Conservation (phyloP, 2,329 filamentous ascomycete genomes). For the Aspergillus calidoustus region DNA sequence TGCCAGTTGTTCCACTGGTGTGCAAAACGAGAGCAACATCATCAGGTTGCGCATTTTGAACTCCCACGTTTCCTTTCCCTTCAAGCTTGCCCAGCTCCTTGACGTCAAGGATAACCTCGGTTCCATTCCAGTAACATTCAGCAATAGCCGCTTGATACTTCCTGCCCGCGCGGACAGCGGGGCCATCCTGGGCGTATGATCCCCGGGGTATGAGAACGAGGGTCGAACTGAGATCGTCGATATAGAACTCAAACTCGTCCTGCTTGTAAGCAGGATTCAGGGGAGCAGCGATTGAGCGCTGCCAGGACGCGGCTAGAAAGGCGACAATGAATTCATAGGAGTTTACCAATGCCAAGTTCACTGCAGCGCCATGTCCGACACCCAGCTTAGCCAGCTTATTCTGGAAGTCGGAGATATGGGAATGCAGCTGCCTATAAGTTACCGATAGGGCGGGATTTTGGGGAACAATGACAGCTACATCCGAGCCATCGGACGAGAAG, state of each 20-base stretch:
- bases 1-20: slow-evolving; percentile 82
- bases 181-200: slow-evolving; percentile 66
- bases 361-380: slow-evolving; percentile 69
- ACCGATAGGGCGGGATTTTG: slow-evolving; percentile 66
- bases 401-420: slow-evolving; percentile 74
- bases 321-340: slow-evolving; percentile 87
- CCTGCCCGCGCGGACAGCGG: slow-evolving; percentile 75
- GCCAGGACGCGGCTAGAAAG: slow-evolving; percentile 84
- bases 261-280: slow-evolving; percentile 88
- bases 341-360: slow-evolving; percentile 83
- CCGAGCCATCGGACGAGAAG: slow-evolving; percentile 56
- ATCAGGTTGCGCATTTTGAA: slow-evolving; percentile 68
- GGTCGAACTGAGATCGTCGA: slow-evolving; percentile 81
- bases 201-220: slow-evolving; percentile 77
- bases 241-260: slow-evolving; percentile 89
- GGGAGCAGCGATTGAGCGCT: slow-evolving; percentile 82
- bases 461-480: slow-evolving; percentile 74
- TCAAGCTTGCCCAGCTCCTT: slow-evolving; percentile 74
- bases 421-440: slow-evolving; percentile 69
- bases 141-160: slow-evolving; percentile 84
- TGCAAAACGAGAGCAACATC: slow-evolving; percentile 82
- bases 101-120: slow-evolving; percentile 74
- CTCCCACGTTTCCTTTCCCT: slow-evolving; percentile 51
- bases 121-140: slow-evolving; percentile 79
- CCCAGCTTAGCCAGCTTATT: slow-evolving; percentile 76